Evolutionary conservation across 2,329 filamentous ascomycete genomes (phyloP).

Genomic region (Pleomassaria siparia): DNA sequence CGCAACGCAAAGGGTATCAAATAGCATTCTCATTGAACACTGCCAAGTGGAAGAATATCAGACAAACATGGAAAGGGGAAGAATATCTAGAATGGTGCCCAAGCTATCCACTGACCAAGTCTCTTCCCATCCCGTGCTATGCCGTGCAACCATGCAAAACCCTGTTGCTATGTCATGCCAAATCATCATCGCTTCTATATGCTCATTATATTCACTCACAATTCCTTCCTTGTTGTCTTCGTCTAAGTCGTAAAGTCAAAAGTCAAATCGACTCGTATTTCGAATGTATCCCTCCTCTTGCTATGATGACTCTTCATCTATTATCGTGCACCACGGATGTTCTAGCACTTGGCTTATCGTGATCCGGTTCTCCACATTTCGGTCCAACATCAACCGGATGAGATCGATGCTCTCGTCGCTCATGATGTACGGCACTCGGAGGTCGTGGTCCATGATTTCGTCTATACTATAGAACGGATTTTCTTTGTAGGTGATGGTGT

Average conservation of each 20-base stretch:
- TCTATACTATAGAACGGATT: constrained; percentile 99
- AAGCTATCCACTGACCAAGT: background rate
- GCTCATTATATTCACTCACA: background rate
- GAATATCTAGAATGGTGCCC: constrained; percentile 2
- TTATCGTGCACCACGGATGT: constrained; percentile 73
- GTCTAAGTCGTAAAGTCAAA: background rate
- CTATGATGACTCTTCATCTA: constrained; percentile 3
- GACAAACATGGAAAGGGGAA: background rate
- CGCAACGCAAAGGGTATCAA: background rate
- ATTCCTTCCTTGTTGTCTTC: background rate
- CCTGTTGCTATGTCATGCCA: background rate
- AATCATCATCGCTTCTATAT: background rate
- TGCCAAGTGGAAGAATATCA: background rate
- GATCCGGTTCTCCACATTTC: constrained; percentile 78
- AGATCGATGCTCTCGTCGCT: constrained; percentile 92
- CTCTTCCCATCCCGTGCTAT: background rate
- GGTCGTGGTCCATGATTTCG: constrained; percentile 96
- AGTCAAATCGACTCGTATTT: background rate
- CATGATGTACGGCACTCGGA: constrained; percentile 84
- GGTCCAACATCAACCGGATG: constrained; percentile 87
- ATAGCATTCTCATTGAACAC: background rate
- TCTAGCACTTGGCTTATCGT: constrained; percentile 86
- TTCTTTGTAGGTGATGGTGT: constrained; percentile 99
- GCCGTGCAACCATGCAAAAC: background rate
- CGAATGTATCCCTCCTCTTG: background rate